Evolutionary conservation across 345 rosid genomes (phyloP).

Genomic region (Populus davidiana): DNA sequence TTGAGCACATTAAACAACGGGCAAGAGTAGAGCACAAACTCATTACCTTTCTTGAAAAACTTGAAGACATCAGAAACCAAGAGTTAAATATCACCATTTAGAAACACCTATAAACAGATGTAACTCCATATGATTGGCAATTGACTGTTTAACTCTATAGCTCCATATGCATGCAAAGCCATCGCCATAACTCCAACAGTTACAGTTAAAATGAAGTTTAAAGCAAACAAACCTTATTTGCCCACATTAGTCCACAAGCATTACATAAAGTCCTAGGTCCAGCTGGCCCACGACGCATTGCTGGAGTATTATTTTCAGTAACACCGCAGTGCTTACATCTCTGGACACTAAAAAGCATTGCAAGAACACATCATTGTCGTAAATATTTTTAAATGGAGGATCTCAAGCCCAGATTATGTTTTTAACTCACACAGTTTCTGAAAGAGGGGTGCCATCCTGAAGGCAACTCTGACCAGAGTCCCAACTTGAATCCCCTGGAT

Average conservation of each 20-base stretch:
- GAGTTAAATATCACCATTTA: background rate
- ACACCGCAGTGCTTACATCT: slow-evolving; percentile 75
- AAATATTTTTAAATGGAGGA: slow-evolving; percentile 7
- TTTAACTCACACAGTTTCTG: slow-evolving; percentile 64
- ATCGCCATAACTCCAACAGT: background rate
- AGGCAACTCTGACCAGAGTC: slow-evolving; percentile 47
- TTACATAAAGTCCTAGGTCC: slow-evolving; percentile 81
- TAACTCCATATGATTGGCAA: background rate
- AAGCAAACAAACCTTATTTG: slow-evolving; percentile 55
- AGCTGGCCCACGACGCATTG: slow-evolving; percentile 86
- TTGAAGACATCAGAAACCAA: background rate
- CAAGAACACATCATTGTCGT: slow-evolving; percentile 10
- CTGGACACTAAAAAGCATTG: slow-evolving; percentile 34
- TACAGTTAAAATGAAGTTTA: background rate
- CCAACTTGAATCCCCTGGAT: slow-evolving; percentile 47
- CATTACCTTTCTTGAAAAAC: background rate
- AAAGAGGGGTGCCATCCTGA: slow-evolving; percentile 42
- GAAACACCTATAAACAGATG: background rate
- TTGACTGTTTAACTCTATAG: background rate
- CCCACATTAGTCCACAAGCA: slow-evolving; percentile 92
- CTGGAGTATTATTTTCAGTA: slow-evolving; percentile 64
- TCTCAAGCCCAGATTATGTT: slow-evolving; percentile 7
- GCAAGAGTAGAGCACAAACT: background rate
- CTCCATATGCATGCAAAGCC: background rate
- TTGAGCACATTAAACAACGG: background rate